These are phyloP conservation scores for Endoconidiophora polonica DNA, from an alignment of 2,329 filamentous ascomycete species.

Conservation along the genomic window DNA sequence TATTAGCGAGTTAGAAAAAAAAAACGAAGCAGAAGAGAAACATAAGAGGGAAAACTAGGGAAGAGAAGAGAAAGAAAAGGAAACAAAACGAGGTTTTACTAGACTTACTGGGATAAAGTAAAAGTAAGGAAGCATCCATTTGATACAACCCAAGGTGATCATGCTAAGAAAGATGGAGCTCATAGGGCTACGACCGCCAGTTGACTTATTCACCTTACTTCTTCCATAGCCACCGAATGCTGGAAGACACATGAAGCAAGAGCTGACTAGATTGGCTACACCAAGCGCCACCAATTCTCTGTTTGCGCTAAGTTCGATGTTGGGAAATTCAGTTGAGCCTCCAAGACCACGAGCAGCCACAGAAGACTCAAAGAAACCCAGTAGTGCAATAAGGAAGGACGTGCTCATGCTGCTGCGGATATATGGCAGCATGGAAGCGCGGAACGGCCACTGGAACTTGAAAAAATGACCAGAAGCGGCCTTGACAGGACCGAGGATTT, in stretches of 20 bases:
- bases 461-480: slow-evolving; percentile 56
- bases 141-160: slow-evolving; percentile 64
- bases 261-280: slow-evolving; percentile 76
- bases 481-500: slow-evolving; percentile 68
- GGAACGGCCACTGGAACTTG: slow-evolving; percentile 73
- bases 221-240: slow-evolving; percentile 92
- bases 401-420: slow-evolving; percentile 79
- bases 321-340: slow-evolving; percentile 51
- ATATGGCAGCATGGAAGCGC: slow-evolving; percentile 57
- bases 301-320: slow-evolving; percentile 75
- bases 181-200: slow-evolving; percentile 85
- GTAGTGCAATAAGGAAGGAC: slow-evolving; percentile 77
- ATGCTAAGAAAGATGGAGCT: slow-evolving; percentile 74
- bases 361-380: slow-evolving; percentile 97
- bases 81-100: background rate
- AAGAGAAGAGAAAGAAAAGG: background rate
- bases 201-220: slow-evolving; percentile 87
- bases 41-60: slow-evolving; percentile 4
- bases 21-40: too few relatives aligned
- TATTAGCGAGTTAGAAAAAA: background rate
- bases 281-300: slow-evolving; percentile 85
- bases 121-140: slow-evolving; percentile 77
- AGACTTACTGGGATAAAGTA: slow-evolving; percentile 79
- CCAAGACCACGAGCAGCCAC: slow-evolving; percentile 87
- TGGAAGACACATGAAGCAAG: slow-evolving; percentile 81